Evolutionary conservation across 2,329 filamentous ascomycete genomes (phyloP).

Genomic region (Aspergillus oerlinghausenensis): DNA sequence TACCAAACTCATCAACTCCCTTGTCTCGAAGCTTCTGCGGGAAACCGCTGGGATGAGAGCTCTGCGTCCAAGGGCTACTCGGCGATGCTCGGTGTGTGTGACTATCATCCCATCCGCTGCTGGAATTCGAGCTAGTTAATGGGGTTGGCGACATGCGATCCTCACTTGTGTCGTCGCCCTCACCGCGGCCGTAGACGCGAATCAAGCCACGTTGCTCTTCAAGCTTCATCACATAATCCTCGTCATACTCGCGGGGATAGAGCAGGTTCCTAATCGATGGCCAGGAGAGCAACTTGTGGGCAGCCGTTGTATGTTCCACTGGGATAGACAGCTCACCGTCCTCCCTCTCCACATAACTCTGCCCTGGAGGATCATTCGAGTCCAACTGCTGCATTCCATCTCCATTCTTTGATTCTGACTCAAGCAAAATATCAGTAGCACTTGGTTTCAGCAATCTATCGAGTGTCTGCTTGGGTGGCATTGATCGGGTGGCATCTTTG

Average conservation of each 20-base stretch:
- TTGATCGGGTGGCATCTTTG: constrained; percentile 3
- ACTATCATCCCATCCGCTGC: constrained; percentile 19
- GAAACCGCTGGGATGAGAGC: constrained; percentile 23
- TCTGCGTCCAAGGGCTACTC: constrained; percentile 51
- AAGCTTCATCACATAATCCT: constrained; percentile 68
- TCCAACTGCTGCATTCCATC: constrained; percentile 1
- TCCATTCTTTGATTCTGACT: constrained; percentile 13
- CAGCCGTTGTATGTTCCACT: constrained; percentile 83
- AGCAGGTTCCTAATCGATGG: constrained; percentile 64
- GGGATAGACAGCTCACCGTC: constrained; percentile 66
- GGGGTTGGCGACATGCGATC: constrained; percentile 38
- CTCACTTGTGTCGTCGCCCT: constrained; percentile 61
- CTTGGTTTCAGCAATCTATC: constrained; percentile 25
- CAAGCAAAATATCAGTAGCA: constrained; percentile 5
- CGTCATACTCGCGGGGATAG: constrained; percentile 51
- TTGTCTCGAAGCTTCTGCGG: constrained; percentile 35
- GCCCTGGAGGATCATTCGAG: constrained; percentile 1
- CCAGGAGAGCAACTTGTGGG: constrained; percentile 74
- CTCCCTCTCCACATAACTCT: constrained; percentile 20
- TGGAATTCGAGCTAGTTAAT: constrained; percentile 15
- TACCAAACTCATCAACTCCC: constrained; percentile 48
- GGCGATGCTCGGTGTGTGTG: constrained; percentile 38
- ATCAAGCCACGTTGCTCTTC: constrained; percentile 72
- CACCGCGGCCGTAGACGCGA: constrained; percentile 72
- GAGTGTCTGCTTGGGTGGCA: constrained; percentile 9